phyloP scores from a whole-genome alignment of 1,139 yeast species.

The Protomyces lactucae-debilis region DNA sequence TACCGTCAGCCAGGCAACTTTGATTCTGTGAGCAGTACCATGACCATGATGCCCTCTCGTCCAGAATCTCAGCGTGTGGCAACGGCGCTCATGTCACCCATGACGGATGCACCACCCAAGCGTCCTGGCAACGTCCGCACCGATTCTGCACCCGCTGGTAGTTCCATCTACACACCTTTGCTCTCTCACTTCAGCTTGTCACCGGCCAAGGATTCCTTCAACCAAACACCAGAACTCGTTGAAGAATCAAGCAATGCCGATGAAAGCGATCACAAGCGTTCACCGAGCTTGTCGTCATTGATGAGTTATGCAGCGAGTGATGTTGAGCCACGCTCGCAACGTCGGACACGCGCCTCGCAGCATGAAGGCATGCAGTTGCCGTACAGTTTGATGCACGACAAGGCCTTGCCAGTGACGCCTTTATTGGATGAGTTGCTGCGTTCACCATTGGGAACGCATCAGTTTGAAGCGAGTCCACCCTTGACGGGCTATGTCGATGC shows the following conservation, averaged over 20 bases:
- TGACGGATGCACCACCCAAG: neutral
- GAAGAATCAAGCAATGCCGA: conserved; percentile 17
- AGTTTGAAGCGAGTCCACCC: neutral
- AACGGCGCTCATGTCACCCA: neutral
- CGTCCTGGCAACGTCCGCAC: neutral
- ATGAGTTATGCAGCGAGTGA: neutral
- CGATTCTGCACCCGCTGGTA: neutral
- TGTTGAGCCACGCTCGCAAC: neutral
- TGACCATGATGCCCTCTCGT: neutral
- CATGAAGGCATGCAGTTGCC: neutral
- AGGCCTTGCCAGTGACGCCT: neutral
- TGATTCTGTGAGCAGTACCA: neutral
- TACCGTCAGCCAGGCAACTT: neutral
- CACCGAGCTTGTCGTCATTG: neutral
- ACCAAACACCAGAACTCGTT: conserved; percentile 13
- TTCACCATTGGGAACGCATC: neutral
- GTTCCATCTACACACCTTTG: neutral
- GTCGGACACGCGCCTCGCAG: neutral
- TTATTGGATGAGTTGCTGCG: neutral
- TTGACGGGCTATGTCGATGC: neutral
- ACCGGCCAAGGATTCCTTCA: conserved; percentile 5
- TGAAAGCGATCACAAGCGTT: conserved; percentile 1
- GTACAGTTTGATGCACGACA: neutral
- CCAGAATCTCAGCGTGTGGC: neutral
- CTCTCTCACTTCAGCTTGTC: conserved; percentile 1